Base-by-base conservation (phyloP, 2,329 filamentous ascomycete genomes). In the Neopestalotiopsis sp. region DNA sequence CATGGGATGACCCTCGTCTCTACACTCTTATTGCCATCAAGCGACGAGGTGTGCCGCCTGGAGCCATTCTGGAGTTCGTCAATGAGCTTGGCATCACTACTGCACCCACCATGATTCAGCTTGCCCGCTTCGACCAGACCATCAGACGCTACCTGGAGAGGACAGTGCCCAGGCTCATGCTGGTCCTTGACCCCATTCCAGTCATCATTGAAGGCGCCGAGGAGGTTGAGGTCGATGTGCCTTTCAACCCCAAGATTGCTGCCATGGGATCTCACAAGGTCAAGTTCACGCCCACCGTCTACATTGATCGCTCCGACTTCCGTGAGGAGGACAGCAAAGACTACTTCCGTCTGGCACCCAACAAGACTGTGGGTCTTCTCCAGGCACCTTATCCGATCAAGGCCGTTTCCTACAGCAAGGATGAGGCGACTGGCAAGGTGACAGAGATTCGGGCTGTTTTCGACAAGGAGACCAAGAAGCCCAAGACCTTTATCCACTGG, bases 61-160 rank as follows among this genome's bases (percentile, higher is more conserved):
- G 93, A 30, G 95, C 94, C 1, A 92, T 98, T 70, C 88, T 97
- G 69, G 91, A 93, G 67, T 98, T 98, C 75, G 90, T 98, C 69
- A 94, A 94, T 73, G 94, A 97, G 80, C 89, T 98, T 24, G 95
- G 95, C 40, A 94, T 98, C 53, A 97, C 95, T 0, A 97, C 94
- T 45, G 88, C 91, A 53, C 89, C 89, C 66, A 92, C 92, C 3
- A 90, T 93, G 71, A 97, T 97, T 74, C 90, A 95, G 78, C 91
- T 94, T 61, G 82, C 87, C 68, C 90, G 92, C n/a, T 94, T 98
- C 71, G 95, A 98, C 76, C 90, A 95, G 77, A 91, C 90, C 0
- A 90, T 98, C 70, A 90, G 95, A 28, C 90, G 90, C 72, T 97
- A 97, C 78, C 90, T 98, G 14, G 95, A 98, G 79, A 89, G 89